phyloP scores from a whole-genome alignment of 2,329 filamentous ascomycete species.

The Penicillium corylophilum region DNA sequence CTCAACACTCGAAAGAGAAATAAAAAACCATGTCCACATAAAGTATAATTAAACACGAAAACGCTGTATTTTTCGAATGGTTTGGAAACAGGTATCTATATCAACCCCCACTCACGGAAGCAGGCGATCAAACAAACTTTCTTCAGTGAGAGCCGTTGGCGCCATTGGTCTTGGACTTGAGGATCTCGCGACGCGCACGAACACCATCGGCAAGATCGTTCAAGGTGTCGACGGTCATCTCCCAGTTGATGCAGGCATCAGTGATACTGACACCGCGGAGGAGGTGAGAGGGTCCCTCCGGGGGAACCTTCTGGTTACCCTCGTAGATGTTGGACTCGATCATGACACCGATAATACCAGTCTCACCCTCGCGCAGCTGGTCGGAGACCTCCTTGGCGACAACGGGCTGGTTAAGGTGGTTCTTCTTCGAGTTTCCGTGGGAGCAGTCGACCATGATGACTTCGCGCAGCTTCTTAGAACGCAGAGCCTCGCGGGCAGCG shows the following conservation, averaged over 20 bases:
- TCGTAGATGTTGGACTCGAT: conserved; percentile 98
- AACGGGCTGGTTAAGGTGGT: conserved; percentile 95
- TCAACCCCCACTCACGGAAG: conserved; percentile 7
- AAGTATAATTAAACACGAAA: conserved; percentile 2
- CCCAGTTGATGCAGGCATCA: conserved; percentile 95
- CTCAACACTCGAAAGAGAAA: no score
- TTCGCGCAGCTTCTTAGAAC: conserved; percentile 78
- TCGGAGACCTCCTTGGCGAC: conserved; percentile 79
- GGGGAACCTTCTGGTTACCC: conserved; percentile 81
- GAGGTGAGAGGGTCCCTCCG: conserved; percentile 73
- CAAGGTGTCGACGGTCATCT: conserved; percentile 74
- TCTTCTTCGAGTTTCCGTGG: conserved; percentile 96
- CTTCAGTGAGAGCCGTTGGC: conserved; percentile 28
- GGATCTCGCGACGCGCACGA: conserved; percentile 64
- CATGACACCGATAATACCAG: conserved; percentile 92
- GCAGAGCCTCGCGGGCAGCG: conserved; percentile 72
- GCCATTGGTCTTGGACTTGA: conserved; percentile 31
- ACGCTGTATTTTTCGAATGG: conserved; percentile 16
- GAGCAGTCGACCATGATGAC: conserved; percentile 99
- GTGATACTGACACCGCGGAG: conserved; percentile 94
- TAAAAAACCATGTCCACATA: background rate
- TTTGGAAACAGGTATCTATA: conserved; percentile 17
- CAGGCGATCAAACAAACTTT: conserved; percentile 1
- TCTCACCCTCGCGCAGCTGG: conserved; percentile 84
- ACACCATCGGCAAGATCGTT: conserved; percentile 85